phyloP scores from a whole-genome alignment of 225 moss, liverwort and hornwort genomes.

The Takakia lepidozioides region DNA sequence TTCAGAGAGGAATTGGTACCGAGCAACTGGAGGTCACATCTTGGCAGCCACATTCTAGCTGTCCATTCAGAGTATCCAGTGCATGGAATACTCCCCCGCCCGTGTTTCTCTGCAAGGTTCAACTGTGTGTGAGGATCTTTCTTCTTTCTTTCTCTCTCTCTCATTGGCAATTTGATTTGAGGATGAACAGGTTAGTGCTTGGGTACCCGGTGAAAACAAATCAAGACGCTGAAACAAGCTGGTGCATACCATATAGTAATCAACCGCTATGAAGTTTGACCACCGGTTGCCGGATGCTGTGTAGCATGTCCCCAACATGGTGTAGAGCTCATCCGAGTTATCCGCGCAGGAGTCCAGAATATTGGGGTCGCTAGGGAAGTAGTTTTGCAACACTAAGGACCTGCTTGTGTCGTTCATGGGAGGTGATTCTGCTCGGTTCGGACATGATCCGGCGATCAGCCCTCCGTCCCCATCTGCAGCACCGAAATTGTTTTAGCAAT shows the following conservation, averaged over 20 bases:
- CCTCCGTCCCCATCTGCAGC: slow-evolving; percentile 55
- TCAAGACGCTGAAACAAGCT: not conserved
- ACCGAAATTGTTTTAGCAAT: too few species aligned
- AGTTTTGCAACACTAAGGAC: slow-evolving; percentile 66
- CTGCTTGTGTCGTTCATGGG: slow-evolving; percentile 30
- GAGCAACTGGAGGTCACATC: slow-evolving; percentile 15
- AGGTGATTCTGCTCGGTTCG: slow-evolving; percentile 41
- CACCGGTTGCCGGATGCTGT: slow-evolving; percentile 59
- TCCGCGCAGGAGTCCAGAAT: slow-evolving; percentile 32
- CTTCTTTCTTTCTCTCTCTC: not conserved
- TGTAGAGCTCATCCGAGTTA: slow-evolving; percentile 36
- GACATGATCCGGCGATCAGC: slow-evolving; percentile 24
- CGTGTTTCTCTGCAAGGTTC: slow-evolving; percentile 50
- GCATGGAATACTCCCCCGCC: slow-evolving; percentile 68
- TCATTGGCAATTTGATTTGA: not conserved
- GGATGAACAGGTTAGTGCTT: not conserved
- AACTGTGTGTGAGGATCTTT: not conserved
- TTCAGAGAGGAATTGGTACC: slow-evolving; percentile 30
- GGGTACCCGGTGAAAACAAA: not conserved
- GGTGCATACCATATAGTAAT: slow-evolving; percentile 73
- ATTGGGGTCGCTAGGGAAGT: slow-evolving; percentile 60
- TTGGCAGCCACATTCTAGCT: slow-evolving; percentile 59
- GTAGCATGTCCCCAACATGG: slow-evolving; percentile 48
- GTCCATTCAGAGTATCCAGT: slow-evolving; percentile 64
- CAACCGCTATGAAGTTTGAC: slow-evolving; percentile 74